These are phyloP conservation scores for Nemania sp. DNA, from an alignment of 2,329 filamentous ascomycete species.

Conservation along the genomic window DNA sequence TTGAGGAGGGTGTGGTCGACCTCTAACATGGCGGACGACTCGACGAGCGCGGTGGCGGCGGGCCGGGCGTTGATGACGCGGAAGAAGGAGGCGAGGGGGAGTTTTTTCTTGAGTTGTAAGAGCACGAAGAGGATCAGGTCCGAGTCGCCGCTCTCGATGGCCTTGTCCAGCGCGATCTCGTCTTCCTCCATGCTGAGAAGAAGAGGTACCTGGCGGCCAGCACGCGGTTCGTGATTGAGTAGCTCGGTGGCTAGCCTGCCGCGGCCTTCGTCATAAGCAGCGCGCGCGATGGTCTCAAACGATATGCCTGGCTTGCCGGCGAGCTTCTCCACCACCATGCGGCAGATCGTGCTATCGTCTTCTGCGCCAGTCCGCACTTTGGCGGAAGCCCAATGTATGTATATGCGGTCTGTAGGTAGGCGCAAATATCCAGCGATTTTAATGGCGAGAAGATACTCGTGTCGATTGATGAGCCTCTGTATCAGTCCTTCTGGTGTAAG, in stretches of 20 bases:
- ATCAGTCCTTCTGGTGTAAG: constrained; percentile 90
- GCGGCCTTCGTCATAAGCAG: constrained; percentile 92
- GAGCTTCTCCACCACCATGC: constrained; percentile 82
- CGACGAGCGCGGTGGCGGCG: constrained; percentile 85
- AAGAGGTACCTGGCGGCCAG: constrained; percentile 93
- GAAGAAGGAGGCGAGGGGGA: constrained; percentile 91
- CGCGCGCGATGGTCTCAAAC: constrained; percentile 89
- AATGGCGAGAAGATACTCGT: constrained; percentile 88
- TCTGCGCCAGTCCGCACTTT: constrained; percentile 86
- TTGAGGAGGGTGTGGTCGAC: constrained; percentile 82
- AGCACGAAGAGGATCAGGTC: constrained; percentile 92
- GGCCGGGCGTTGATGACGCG: constrained; percentile 85
- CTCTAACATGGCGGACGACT: constrained; percentile 73
- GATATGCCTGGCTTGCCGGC: constrained; percentile 90
- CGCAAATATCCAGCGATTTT: constrained; percentile 86
- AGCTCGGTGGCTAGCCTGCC: constrained; percentile 86
- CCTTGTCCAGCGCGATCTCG: constrained; percentile 92
- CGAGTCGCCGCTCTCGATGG: constrained; percentile 92
- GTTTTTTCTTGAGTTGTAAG: constrained; percentile 83
- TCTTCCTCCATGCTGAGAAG: constrained; percentile 95
- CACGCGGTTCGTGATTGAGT: constrained; percentile 89
- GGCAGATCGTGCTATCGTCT: constrained; percentile 86
- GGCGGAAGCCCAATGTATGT: constrained; percentile 94
- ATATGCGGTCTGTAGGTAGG: constrained; percentile 85
- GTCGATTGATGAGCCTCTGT: constrained; percentile 80